These are phyloP conservation scores for Marasmius fiardii DNA, from an alignment of 1,284 basidiomycete species.

Conservation along the genomic window DNA sequence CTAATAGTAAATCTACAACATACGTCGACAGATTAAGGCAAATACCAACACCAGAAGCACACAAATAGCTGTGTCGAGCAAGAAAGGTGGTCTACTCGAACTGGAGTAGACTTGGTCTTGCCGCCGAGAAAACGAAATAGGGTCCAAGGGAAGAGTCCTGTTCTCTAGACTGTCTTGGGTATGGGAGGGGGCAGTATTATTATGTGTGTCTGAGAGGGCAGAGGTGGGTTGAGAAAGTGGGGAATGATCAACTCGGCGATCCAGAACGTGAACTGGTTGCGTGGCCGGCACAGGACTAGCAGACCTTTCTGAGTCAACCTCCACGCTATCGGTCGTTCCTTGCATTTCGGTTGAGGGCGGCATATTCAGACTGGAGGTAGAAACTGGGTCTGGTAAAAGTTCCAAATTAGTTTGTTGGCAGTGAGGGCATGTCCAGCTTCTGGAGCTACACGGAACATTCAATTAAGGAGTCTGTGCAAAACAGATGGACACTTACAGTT, in stretches of 20 bases:
- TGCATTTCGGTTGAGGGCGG: not conserved
- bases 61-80: constrained; percentile 68
- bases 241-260: too few relatives aligned
- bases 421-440: constrained; percentile 70
- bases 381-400: constrained; percentile 64
- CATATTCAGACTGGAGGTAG: not conserved
- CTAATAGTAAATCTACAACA: constrained; percentile 38
- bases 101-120: constrained; percentile 8
- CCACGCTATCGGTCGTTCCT: too few relatives aligned
- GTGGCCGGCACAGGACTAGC: too few relatives aligned
- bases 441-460: constrained; percentile 10
- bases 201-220: too few relatives aligned
- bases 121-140: not conserved
- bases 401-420: constrained; percentile 70
- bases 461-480: constrained; percentile 12
- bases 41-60: constrained; percentile 61
- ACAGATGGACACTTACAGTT: constrained; percentile 49
- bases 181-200: too few relatives aligned
- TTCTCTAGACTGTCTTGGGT: not conserved
- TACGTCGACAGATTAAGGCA: constrained; percentile 57
- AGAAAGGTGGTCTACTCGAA: constrained; percentile 45
- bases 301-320: too few relatives aligned
- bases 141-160: not conserved
- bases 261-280: not conserved
- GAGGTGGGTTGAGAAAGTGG: too few relatives aligned